These are phyloP conservation scores for Mucuna pruriens DNA, from an alignment of 306 rosid genomes.

Conservation along the genomic window DNA sequence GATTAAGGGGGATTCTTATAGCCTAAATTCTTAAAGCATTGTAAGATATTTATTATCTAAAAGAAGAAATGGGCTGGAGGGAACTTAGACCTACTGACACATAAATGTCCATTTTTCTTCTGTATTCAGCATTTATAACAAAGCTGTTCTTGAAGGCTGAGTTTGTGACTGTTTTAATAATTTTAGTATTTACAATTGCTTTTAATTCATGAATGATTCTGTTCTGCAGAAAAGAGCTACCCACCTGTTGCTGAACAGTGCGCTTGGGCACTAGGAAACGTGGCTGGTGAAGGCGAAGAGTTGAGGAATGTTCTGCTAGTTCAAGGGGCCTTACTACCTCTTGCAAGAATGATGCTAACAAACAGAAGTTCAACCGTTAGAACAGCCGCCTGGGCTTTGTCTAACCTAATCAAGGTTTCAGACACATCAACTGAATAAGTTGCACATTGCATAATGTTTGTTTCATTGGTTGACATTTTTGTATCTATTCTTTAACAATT, in stretches of 20 bases:
- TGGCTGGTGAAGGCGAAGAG: slow-evolving; percentile 97
- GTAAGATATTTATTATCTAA: slow-evolving; percentile 25
- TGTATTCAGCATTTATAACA: slow-evolving; percentile 14
- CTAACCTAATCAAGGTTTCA: slow-evolving; percentile 93
- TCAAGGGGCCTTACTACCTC: slow-evolving; percentile 90
- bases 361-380: slow-evolving; percentile 84
- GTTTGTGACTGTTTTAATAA: slow-evolving; percentile 31
- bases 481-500: background rate
- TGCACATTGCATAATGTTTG: slow-evolving; percentile 12
- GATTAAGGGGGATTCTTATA: slow-evolving; percentile 29
- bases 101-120: slow-evolving; percentile 18
- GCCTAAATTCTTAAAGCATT: slow-evolving; percentile 12
- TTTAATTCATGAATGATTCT: slow-evolving; percentile 33
- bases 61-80: slow-evolving; percentile 21
- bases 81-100: slow-evolving; percentile 29
- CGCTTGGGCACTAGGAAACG: slow-evolving; percentile 96
- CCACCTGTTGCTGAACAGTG: slow-evolving; percentile 92
- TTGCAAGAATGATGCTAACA: slow-evolving; percentile 93
- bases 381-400: slow-evolving; percentile 99
- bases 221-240: slow-evolving; percentile 80
- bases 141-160: slow-evolving; percentile 32
- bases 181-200: slow-evolving; percentile 35
- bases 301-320: slow-evolving; percentile 79
- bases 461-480: slow-evolving; percentile 1
- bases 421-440: slow-evolving; percentile 36